These are phyloP conservation scores for Pythium folliculosum DNA, from an alignment of 352 stramenopile genomes.

Conservation along the genomic window DNA sequence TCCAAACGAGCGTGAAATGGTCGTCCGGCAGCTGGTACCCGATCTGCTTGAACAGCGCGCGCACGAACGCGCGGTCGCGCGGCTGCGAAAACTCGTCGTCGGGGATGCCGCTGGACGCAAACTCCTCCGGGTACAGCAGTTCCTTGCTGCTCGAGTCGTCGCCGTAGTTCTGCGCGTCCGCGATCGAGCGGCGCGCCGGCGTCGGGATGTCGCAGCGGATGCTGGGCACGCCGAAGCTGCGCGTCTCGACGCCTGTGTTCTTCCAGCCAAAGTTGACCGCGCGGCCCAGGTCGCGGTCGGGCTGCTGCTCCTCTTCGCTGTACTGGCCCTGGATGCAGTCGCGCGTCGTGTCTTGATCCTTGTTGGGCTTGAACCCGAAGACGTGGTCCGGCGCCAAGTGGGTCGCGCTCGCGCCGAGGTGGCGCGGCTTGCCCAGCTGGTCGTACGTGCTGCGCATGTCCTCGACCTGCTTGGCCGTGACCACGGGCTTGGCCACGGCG, in stretches of 20 bases:
- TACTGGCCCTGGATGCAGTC: conserved; percentile 87
- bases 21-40: conserved; percentile 59
- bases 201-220: conserved; percentile 84
- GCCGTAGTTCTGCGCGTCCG: conserved; percentile 91
- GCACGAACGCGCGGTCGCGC: conserved; percentile 57
- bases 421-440: conserved; percentile 67
- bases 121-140: conserved; percentile 85
- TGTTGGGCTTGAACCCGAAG: conserved; percentile 57
- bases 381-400: conserved; percentile 52
- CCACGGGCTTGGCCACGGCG: conserved; percentile 33
- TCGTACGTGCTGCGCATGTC: conserved; percentile 76
- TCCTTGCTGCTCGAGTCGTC: conserved; percentile 80
- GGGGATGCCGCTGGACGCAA: conserved; percentile 73
- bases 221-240: conserved; percentile 83
- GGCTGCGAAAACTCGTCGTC: conserved; percentile 85
- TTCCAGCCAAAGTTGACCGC: conserved; percentile 87
- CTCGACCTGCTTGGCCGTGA: conserved; percentile 71
- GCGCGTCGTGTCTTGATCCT: conserved; percentile 56
- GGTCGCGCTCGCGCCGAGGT: conserved; percentile 49
- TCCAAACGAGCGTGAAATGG: conserved; percentile 76
- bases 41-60: conserved; percentile 70
- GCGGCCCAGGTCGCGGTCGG: conserved; percentile 79
- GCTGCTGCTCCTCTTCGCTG: conserved; percentile 75
- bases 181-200: conserved; percentile 74
- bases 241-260: conserved; percentile 58